These are phyloP conservation scores for Auriscalpium vulgare DNA, from an alignment of 768 basidiomycete species.

Conservation along the genomic window DNA sequence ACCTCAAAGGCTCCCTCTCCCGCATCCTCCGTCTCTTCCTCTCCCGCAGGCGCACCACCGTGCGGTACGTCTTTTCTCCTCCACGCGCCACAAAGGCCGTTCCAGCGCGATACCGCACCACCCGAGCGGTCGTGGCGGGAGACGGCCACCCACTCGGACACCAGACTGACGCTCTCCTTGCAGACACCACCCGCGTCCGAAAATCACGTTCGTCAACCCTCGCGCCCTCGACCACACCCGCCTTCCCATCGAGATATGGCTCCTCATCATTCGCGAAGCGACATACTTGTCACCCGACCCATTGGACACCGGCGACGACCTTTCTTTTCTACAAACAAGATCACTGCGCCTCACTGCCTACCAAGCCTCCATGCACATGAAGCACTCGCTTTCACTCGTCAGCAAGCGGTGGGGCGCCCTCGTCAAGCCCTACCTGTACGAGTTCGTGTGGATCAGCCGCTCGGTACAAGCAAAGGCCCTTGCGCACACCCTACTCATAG, in stretches of 20 bases:
- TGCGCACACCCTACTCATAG: conserved; percentile 35
- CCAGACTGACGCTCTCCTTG: not conserved
- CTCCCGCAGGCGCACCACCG: too few species aligned
- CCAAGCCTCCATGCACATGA: conserved; percentile 37
- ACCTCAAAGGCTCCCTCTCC: too few species aligned
- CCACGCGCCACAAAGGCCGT: too few species aligned
- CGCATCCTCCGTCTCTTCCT: too few species aligned
- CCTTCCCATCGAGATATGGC: conserved; percentile 60
- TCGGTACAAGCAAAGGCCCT: conserved; percentile 42
- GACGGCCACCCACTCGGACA: too few species aligned
- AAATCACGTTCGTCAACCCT: not conserved
- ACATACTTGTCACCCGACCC: conserved; percentile 36
- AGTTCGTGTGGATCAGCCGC: conserved; percentile 62
- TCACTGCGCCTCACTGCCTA: conserved; percentile 38
- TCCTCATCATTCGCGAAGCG: conserved; percentile 54
- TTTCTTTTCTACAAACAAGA: conserved; percentile 49
- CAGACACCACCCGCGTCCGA: not conserved
- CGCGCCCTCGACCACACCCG: conserved; percentile 7
- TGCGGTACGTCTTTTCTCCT: too few species aligned
- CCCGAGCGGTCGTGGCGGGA: too few species aligned
- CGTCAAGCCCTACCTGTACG: conserved; percentile 50
- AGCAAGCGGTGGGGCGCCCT: conserved; percentile 47
- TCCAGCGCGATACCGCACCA: too few species aligned
- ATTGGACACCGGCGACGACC: conserved; percentile 38
- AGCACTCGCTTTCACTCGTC: conserved; percentile 45